These are phyloP conservation scores for Zancudomyces culisetae DNA, from an alignment of 371 early-diverging fungal genomes.

Conservation along the genomic window DNA sequence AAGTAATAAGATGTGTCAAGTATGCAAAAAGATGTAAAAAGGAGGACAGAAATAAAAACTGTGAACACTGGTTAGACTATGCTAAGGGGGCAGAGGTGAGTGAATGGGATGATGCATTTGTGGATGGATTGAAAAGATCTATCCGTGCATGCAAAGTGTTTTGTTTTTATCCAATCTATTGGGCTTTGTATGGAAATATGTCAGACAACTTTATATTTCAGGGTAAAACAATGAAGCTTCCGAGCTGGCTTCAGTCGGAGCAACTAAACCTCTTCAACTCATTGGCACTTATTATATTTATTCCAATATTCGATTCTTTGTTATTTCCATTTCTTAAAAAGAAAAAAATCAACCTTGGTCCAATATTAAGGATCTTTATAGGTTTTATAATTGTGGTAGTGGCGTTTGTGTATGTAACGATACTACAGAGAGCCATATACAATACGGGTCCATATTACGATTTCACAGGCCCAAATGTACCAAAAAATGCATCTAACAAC, in stretches of 20 bases:
- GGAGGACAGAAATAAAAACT: conserved; percentile 16
- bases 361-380: conserved; percentile 43
- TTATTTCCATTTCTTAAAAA: conserved; percentile 42
- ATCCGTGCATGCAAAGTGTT: conserved; percentile 49
- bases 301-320: conserved; percentile 46
- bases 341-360: conserved; percentile 36
- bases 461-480: conserved; percentile 17
- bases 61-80: conserved; percentile 27
- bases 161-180: conserved; percentile 52
- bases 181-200: conserved; percentile 56
- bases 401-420: conserved; percentile 50
- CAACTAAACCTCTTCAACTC: conserved; percentile 32
- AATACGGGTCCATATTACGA: conserved; percentile 31
- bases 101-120: conserved; percentile 47
- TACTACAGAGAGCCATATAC: conserved; percentile 47
- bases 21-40: conserved; percentile 33
- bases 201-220: conserved; percentile 45
- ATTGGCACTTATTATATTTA: conserved; percentile 40
- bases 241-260: conserved; percentile 39
- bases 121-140: conserved; percentile 37
- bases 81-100: conserved; percentile 12
- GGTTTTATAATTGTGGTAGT: conserved; percentile 43
- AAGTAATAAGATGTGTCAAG: conserved; percentile 28
- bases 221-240: conserved; percentile 41
- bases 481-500: conserved; percentile 19